Evolutionary conservation across 2,329 filamentous ascomycete species (phyloP), one percentile per base, ranked within the genome.

Genomic region (Knufia petricola): DNA sequence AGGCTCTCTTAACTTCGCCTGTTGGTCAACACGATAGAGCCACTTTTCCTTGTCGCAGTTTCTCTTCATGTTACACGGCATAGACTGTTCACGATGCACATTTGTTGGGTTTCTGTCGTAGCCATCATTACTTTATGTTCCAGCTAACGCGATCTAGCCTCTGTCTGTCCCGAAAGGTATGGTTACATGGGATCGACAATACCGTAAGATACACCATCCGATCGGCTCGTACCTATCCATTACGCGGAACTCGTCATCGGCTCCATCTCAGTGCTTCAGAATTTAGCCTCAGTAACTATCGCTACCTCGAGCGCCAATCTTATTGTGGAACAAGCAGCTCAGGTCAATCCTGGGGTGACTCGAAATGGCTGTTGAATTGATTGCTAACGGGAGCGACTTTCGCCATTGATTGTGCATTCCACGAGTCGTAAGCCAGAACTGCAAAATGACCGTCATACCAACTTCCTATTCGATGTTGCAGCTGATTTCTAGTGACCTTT

Each of bases 11-110:
- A 24, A 50, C 41, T 26, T 50, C 36, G 26, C 48, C 40, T 37
- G 48, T 50, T 50, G 48, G 48, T 46, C 42, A 38, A 24, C 31
- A 15, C 13, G 8, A 39, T 26, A 17, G 44, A 47, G 32, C 32
- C 20, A 38, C 44, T 26, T 46, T 38, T 24, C 8, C 34, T 39
- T 47, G 30, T 24, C 26, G 30, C 21, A 36, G 17, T 21, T 4
- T 13, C 44, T 30, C 36, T 24, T 39, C 20, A 17, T 47, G 34
- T 39, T 39, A 23, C 34, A 39, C 44, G 30, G 34, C 44, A 47
- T 47, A 13, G 28, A 12, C 15, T 21, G 12, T 28, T 17, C 30
- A 37, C n/a, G 13, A 39, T n/a, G 28, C 41, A 26, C 21, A 47
- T 47, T 47, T 28, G 31, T 24, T 39, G 23, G 36, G 32, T 47